Evolutionary conservation across 495 filamentous ascomycete species (phyloP).

Genomic region (Aspergillus carlsbadensis): DNA sequence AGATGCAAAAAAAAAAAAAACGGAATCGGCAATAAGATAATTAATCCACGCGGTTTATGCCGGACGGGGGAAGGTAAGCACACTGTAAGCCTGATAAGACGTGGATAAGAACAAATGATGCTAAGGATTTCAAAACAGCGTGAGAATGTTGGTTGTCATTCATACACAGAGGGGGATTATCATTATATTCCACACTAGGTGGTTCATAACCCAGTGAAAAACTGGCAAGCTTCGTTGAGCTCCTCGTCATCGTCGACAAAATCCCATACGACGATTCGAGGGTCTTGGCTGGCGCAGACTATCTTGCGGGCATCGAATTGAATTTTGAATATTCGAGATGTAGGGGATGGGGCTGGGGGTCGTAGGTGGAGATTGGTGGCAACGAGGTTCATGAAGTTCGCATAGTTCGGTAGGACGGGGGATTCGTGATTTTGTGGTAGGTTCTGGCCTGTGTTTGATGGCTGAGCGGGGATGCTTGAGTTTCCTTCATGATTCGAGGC

Average conservation of each 20-base stretch:
- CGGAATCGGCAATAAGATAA: background rate
- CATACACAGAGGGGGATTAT: background rate
- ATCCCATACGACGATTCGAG: constrained; percentile 94
- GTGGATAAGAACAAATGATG: too few species aligned
- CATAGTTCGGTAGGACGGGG: background rate
- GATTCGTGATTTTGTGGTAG: constrained; percentile 19
- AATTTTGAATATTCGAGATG: constrained; percentile 88
- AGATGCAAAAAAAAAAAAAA: background rate
- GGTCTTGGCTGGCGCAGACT: constrained; percentile 89
- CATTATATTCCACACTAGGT: background rate
- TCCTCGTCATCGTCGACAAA: constrained; percentile 88
- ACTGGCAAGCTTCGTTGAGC: constrained; percentile 75
- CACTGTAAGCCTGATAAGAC: too few species aligned
- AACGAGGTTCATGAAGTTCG: background rate
- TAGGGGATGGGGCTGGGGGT: constrained; percentile 17
- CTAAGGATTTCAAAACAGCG: too few species aligned
- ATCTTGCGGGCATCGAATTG: constrained; percentile 95
- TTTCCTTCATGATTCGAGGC: background rate
- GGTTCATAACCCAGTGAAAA: constrained; percentile 56
- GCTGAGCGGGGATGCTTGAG: background rate
- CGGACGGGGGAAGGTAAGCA: too few species aligned
- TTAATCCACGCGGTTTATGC: too few species aligned
- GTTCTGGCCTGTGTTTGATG: constrained; percentile 5
- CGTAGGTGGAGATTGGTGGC: constrained; percentile 17
- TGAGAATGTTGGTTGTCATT: too few species aligned